Evolutionary conservation across 805 yeast species (phyloP), one percentile per base, ranked within the genome.

Genomic region (Kluyveromyces lactis): DNA sequence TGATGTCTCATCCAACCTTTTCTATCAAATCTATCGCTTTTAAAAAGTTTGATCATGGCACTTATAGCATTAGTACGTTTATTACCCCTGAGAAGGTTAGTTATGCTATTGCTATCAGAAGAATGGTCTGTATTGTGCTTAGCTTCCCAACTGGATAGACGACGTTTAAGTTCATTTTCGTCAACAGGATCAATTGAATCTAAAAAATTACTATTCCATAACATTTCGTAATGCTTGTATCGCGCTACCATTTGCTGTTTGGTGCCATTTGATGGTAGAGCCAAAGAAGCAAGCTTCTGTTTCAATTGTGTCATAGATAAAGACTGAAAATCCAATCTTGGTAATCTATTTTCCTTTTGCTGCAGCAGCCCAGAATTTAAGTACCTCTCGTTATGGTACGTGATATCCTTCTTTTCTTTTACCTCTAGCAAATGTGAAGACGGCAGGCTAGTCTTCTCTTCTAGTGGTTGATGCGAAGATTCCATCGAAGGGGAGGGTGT

Each of bases 141-240:
- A 7, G 55, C 56, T 51, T 86, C 95, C 94, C 94, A 83, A 50
- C 77, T 75, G 17, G 62, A 56, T 28, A 89, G 65, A 38, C 71
- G 72, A 39, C 70, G 74, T 35, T 74, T 65, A 36, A 89, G 57
- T 4, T 73, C 72, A 28, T 65, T 61, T 17, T 76, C 78, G 18
- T 74, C 60, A 3, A 73, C 73, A 0, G 95, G 95, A 23, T 66
- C 68, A 26, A 72, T 63, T 4, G 87, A 72, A 53, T 86, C 95
- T 31, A 79, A 47, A 34, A 55, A 70, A 52, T 86, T 86, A 10
- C 95, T 79, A 53, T 89, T 89, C 77, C 80, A 82, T 9, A 86
- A 53, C 24, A 79, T 75, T 41, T 81, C 76, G 64, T 78, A 89
- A 47, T 87, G 90, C 45, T 76, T 79, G 53, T 83, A 83, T 30